Evolutionary conservation across 306 rosid species (phyloP).

Genomic region (Ormosia emarginata): DNA sequence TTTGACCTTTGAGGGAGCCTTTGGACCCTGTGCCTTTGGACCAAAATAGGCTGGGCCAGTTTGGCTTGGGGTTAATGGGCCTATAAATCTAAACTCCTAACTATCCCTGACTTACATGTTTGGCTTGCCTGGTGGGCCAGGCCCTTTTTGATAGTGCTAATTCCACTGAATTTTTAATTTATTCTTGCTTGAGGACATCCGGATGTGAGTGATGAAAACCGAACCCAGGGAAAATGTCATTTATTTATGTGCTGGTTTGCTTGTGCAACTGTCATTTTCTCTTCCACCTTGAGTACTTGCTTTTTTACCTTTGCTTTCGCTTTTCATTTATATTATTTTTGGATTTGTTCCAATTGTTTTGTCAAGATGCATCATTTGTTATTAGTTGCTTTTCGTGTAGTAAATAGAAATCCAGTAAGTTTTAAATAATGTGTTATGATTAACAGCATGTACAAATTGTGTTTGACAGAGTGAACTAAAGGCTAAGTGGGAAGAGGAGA

Average conservation of each 20-base stretch:
- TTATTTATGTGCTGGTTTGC: not conserved
- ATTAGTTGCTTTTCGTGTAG: not conserved
- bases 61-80: not conserved
- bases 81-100: not conserved
- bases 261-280: not conserved
- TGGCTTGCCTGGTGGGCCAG: not conserved
- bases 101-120: not conserved
- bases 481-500: constrained; percentile 71
- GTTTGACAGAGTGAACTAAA: constrained; percentile 62
- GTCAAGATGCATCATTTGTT: not conserved
- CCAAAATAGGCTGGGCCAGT: too few relatives aligned
- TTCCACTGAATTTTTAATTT: not conserved
- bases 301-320: not conserved
- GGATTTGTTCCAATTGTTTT: not conserved
- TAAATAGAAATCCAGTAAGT: not conserved
- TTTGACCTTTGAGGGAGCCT: too few relatives aligned
- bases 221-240: not conserved
- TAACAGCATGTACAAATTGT: not conserved
- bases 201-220: not conserved
- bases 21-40: not conserved
- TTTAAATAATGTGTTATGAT: not conserved
- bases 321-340: not conserved
- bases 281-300: not conserved
- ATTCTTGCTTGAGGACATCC: not conserved
- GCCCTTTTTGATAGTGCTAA: not conserved